phyloP scores from a whole-genome alignment of 1,139 yeast species.

The Magnusiomyces magnusii region DNA sequence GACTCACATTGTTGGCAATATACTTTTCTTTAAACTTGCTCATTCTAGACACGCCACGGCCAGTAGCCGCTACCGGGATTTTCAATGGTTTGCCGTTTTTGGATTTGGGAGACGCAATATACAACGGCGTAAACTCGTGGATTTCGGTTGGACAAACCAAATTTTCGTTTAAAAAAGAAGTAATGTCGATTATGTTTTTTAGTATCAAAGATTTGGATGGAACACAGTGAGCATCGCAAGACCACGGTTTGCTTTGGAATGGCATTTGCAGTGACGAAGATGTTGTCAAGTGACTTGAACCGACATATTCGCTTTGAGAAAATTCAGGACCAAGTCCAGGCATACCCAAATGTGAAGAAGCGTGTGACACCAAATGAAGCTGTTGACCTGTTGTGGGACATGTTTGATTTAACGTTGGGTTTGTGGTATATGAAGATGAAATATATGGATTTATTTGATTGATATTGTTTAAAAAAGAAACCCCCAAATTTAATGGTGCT shows the following conservation, averaged over 20 bases:
- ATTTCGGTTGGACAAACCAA: background rate
- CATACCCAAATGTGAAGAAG: background rate
- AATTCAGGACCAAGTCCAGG: background rate
- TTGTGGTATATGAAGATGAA: background rate
- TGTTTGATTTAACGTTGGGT: background rate
- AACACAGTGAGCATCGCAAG: background rate
- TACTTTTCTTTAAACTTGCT: conserved; percentile 5
- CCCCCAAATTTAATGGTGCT: background rate
- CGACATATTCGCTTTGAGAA: background rate
- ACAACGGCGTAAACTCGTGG: background rate
- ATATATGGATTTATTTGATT: background rate
- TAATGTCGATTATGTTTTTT: background rate
- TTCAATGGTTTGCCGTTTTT: background rate
- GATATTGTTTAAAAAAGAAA: background rate
- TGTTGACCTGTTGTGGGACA: background rate
- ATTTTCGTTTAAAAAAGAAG: background rate
- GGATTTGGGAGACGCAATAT: background rate
- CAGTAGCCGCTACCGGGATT: background rate
- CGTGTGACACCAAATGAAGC: background rate
- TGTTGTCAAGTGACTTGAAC: background rate
- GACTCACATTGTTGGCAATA: background rate
- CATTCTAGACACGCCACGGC: background rate
- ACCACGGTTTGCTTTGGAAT: background rate
- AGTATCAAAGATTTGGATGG: conserved; percentile 1
- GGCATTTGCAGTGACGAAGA: background rate